These are phyloP conservation scores for Auxenochlorella pyrenoidosa DNA, from an alignment of 139 green algal genomes.

Conservation along the genomic window DNA sequence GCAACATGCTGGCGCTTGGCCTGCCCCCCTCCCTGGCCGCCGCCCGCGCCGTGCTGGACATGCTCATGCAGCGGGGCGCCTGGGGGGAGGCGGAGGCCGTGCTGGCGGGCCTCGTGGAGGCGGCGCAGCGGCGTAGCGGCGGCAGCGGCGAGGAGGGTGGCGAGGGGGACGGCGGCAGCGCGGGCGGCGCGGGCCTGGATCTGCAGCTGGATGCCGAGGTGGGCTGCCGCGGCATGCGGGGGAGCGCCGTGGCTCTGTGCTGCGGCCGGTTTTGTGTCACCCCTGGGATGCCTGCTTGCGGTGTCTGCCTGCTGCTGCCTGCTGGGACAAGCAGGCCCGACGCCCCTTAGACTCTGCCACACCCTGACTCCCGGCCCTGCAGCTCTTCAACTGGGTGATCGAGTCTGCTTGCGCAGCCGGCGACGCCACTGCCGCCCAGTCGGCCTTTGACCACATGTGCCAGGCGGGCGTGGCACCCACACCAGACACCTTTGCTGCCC, in stretches of 20 bases:
- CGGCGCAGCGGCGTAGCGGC: neutral
- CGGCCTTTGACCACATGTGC: conserved; percentile 64
- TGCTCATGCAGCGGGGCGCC: conserved; percentile 9
- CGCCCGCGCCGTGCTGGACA: neutral
- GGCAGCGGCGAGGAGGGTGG: neutral
- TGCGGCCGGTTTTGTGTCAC: too few relatives aligned
- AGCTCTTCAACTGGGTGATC: conserved; percentile 7
- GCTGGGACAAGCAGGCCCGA: neutral
- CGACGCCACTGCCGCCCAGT: neutral
- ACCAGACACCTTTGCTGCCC: conserved; percentile 77
- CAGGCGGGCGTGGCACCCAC: conserved; percentile 65
- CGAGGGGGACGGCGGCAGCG: neutral
- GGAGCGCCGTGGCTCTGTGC: neutral
- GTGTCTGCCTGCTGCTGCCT: neutral
- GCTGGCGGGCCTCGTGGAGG: neutral
- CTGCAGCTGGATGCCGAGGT: neutral
- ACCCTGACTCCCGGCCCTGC: neutral
- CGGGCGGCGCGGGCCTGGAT: neutral
- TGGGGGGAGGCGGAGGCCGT: conserved; percentile 12
- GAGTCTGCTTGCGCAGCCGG: neutral
- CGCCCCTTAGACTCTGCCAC: too few relatives aligned
- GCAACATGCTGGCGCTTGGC: conserved; percentile 35
- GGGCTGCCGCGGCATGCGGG: neutral
- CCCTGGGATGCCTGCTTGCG: neutral
- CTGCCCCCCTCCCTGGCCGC: neutral